Evolutionary conservation across 1,139 yeast species (phyloP), one percentile per base, ranked within the genome.

Genomic region (Debaryomyces sp.): DNA sequence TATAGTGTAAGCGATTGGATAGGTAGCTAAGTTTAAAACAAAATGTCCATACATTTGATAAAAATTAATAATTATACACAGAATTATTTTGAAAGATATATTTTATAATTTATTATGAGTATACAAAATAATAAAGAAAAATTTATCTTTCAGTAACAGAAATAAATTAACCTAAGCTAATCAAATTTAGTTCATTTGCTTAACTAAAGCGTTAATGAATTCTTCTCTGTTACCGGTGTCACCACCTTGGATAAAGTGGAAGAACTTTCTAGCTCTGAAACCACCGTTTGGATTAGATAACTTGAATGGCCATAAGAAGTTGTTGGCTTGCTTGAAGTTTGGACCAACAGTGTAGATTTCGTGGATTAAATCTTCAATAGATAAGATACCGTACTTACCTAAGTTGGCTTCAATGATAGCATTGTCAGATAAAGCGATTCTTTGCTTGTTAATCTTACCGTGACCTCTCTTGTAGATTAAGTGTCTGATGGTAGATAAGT

Each of bases 231-330:
- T 92, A 86, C 99, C 99, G 77, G 92, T 84, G 81, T 97, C 89
- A 85, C 99, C 99, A 84, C 99, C 98, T 84, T 92, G 97, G 85
- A 94, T 89, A 77, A 89, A 94, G 84, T 94, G 99, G 85, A 87
- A 87, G 96, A 94, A 94, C 87, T 94, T 94, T 88, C 98, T 91
- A 63, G 91, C 89, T 82, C 97, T 96, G 98, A 97, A 94, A 78
- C 99, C 99, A 78, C 99, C 99, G 76, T 85, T 85, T 76, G 99
- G 99, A 87, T 90, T 91, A 70, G 98, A 91, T 75, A 94, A 88
- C 86, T 92, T 89, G 96, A 94, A 94, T 81, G 99, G 99, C 97
- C 98, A 94, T 81, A 94, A 84, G 85, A 94, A 94, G 97, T 94
- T 94, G 91, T 90, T 89, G 68, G 91, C 99, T 84, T 94, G 98